These are phyloP conservation scores for Austroboletus niveus DNA, from an alignment of 1,284 basidiomycete genomes.

Conservation along the genomic window DNA sequence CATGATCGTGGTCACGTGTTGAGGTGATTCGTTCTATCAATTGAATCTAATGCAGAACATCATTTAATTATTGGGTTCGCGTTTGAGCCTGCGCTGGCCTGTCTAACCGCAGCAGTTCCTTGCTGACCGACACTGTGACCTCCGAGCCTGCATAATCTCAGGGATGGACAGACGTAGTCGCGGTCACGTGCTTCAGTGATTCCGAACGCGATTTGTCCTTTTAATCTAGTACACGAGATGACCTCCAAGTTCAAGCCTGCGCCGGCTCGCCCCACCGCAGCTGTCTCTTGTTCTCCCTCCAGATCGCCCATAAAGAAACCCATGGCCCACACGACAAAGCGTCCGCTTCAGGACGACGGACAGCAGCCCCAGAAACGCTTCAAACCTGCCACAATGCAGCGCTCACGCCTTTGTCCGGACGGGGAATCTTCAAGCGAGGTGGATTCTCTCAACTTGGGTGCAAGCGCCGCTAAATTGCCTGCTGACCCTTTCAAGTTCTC, in stretches of 20 bases:
- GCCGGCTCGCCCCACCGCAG: no score
- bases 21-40: no score
- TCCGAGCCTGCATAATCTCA: no score
- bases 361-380: conserved; percentile 41
- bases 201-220: neutral
- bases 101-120: no score
- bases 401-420: conserved; percentile 13
- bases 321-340: conserved; percentile 33
- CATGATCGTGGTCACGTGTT: conserved; percentile 33
- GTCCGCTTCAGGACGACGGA: conserved; percentile 42
- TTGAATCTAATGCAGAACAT: no score
- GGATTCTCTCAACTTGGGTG: conserved; percentile 22
- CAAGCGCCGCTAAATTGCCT: neutral
- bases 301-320: no score
- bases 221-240: no score
- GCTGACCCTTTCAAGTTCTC: conserved; percentile 18
- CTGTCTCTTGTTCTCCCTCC: no score
- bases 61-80: no score
- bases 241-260: neutral
- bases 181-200: neutral
- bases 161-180: neutral
- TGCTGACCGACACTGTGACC: no score
- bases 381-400: conserved; percentile 28
- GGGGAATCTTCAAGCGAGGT: conserved; percentile 27
- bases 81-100: no score